Percentiles rank a stretch among this genome's conserved stretches.
Conservation (phyloP, 2,329 filamentous ascomycete genomes). For the Penicillium oxalicum region DNA sequence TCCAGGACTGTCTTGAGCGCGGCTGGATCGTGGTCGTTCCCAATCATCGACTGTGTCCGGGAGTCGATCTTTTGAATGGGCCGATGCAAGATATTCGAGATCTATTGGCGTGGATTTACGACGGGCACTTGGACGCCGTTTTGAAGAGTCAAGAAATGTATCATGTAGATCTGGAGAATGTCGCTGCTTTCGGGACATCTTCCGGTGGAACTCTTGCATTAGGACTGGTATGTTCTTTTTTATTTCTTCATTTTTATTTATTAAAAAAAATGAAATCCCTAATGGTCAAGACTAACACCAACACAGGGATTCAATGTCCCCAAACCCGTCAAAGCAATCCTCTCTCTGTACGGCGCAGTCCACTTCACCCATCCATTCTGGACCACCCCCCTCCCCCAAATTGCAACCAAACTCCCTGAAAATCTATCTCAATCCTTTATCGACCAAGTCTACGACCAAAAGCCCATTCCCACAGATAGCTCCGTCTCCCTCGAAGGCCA, state of each 20-base stretch:
- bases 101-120: conserved; percentile 39
- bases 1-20: conserved; percentile 34
- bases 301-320: conserved; percentile 34
- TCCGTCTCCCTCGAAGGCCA: conserved; percentile 42
- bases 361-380: conserved; percentile 37
- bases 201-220: conserved; percentile 45
- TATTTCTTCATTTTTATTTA: background rate
- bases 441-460: conserved; percentile 31
- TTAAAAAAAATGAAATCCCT: no score
- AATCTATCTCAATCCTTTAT: conserved; percentile 28
- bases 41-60: conserved; percentile 40
- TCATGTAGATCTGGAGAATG: conserved; percentile 24
- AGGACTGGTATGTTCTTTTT: conserved; percentile 27
- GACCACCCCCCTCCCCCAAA: conserved; percentile 28
- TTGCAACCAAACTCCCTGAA: conserved; percentile 24
- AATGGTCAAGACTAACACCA: background rate
- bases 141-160: conserved; percentile 15
- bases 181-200: conserved; percentile 47
- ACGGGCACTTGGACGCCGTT: conserved; percentile 28
- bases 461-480: conserved; percentile 34
- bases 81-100: conserved; percentile 44
- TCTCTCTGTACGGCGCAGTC: conserved; percentile 40
- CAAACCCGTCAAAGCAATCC: conserved; percentile 35
- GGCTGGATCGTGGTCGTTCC: conserved; percentile 38
- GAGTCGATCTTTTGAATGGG: conserved; percentile 42